phyloP scores from a whole-genome alignment of 108 stramenopile genomes.

The Fistulifera pelliculosa region DNA sequence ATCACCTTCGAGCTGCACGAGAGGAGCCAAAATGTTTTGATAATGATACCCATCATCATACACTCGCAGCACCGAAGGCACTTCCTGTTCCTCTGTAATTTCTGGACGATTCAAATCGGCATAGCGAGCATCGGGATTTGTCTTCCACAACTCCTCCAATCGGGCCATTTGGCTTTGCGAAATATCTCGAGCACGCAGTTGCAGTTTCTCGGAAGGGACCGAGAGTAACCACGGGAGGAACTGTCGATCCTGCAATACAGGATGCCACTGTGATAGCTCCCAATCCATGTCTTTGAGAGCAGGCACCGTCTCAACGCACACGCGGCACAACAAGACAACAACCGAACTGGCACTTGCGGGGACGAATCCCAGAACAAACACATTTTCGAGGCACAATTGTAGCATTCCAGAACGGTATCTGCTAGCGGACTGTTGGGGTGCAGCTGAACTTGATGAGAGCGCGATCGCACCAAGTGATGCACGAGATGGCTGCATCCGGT shows the following conservation, averaged over 20 bases:
- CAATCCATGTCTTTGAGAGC: conserved; percentile 97
- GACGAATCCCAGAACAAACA: conserved; percentile 96
- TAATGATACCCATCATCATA: conserved; percentile 99
- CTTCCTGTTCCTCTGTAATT: conserved; percentile 76
- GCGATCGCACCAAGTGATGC: conserved; percentile 86
- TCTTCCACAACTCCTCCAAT: conserved; percentile 94
- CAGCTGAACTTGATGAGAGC: conserved; percentile 71
- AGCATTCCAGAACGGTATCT: conserved; percentile 93
- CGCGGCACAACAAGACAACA: conserved; percentile 94
- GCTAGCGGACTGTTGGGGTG: conserved; percentile 90
- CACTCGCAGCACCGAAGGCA: conserved; percentile 69
- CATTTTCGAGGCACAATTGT: conserved; percentile 96
- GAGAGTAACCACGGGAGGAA: conserved; percentile 89
- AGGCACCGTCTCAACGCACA: conserved; percentile 88
- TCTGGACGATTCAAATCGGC: conserved; percentile 85
- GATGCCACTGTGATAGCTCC: conserved; percentile 94
- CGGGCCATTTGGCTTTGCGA: conserved; percentile 85
- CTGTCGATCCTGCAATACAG: conserved; percentile 88
- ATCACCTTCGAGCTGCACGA: conserved; percentile 97
- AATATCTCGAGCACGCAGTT: conserved; percentile 73
- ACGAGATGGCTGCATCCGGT: conserved; percentile 88
- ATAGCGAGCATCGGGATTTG: conserved; percentile 78
- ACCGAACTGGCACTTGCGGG: conserved; percentile 76
- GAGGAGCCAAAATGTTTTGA: conserved; percentile 93
- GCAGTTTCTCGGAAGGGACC: conserved; percentile 73